A percentile compares a stretch with the other conserved stretches of the same genome.
These are phyloP conservation scores for Nakazawaea populi DNA, from an alignment of 805 yeast genomes.

Conservation along the genomic window DNA sequence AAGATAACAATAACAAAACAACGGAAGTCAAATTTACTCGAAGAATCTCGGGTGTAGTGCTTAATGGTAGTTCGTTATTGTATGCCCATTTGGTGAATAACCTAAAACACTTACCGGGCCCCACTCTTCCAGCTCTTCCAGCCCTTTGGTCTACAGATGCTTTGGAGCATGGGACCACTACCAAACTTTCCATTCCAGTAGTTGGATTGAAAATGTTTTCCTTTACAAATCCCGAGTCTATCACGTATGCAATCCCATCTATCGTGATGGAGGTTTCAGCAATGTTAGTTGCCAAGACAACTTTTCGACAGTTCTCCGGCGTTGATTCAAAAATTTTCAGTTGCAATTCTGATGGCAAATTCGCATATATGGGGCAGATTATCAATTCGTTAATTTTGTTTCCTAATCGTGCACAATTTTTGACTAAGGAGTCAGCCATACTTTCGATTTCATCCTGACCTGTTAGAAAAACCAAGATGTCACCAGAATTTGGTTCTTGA, in stretches of 20 bases:
- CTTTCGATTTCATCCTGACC: slow-evolving; percentile 96
- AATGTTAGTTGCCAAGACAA: slow-evolving; percentile 91
- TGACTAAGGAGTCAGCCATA: slow-evolving; percentile 63
- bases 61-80: slow-evolving; percentile 66
- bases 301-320: slow-evolving; percentile 72
- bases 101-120: slow-evolving; percentile 93
- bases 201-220: slow-evolving; percentile 85
- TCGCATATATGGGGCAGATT: slow-evolving; percentile 86
- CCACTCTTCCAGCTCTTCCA: slow-evolving; percentile 97
- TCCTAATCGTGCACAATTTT: slow-evolving; percentile 61
- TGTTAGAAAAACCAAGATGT: slow-evolving; percentile 83
- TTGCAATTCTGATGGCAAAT: slow-evolving; percentile 82
- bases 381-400: slow-evolving; percentile 53
- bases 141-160: slow-evolving; percentile 97
- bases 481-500: slow-evolving; percentile 59
- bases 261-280: slow-evolving; percentile 97
- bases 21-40: slow-evolving; percentile 76
- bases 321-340: slow-evolving; percentile 80
- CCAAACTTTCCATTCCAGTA: slow-evolving; percentile 82
- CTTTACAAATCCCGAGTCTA: slow-evolving; percentile 93
- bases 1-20: slow-evolving; percentile 66
- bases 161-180: slow-evolving; percentile 83
- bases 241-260: slow-evolving; percentile 91
- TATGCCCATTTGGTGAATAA: slow-evolving; percentile 82
- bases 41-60: slow-evolving; percentile 89